Conservation (phyloP, 805 yeast genomes). For the Myxozyma udenii region DNA sequence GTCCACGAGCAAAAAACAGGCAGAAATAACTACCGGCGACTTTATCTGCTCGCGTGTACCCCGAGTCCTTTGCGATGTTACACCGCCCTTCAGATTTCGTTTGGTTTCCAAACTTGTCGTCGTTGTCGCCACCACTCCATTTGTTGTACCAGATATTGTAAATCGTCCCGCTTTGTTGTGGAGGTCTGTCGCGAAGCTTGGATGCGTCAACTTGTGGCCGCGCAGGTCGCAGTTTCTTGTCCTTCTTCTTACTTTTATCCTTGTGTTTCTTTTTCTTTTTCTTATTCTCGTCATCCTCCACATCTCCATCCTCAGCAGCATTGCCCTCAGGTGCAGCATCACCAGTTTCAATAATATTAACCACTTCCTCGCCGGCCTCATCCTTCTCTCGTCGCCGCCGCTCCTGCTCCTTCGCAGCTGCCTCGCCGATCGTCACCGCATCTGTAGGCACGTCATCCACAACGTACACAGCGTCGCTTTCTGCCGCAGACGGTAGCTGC, state of each 20-base stretch:
- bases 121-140: slow-evolving; percentile 76
- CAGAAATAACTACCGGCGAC: slow-evolving; percentile 57
- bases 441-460: slow-evolving; percentile 1
- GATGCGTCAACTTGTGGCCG: slow-evolving; percentile 70
- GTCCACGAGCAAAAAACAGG: slow-evolving; percentile 82
- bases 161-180: slow-evolving; percentile 74
- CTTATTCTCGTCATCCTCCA: not conserved
- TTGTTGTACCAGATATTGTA: slow-evolving; percentile 86
- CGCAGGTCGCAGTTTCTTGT: slow-evolving; percentile 49
- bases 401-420: not conserved
- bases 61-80: slow-evolving; percentile 60
- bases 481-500: slow-evolving; percentile 2
- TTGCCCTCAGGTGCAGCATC: not conserved
- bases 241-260: slow-evolving; percentile 7
- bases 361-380: slow-evolving; percentile 26
- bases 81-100: slow-evolving; percentile 59
- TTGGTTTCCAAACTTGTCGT: slow-evolving; percentile 39
- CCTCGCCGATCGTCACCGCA: not conserved
- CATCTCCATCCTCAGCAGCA: not conserved
- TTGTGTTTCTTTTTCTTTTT: slow-evolving; percentile 10
- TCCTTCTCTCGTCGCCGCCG: slow-evolving; percentile 6
- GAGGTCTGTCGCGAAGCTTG: slow-evolving; percentile 54
- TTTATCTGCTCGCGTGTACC: slow-evolving; percentile 67
- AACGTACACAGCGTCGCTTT: slow-evolving; percentile 5
- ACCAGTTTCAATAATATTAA: slow-evolving; percentile 22